Percentiles rank a stretch among this genome's conserved stretches.
These are phyloP conservation scores for Hsuehochloa calcarea DNA, from an alignment of 176 grass and related monocot genomes.

Conservation along the genomic window DNA sequence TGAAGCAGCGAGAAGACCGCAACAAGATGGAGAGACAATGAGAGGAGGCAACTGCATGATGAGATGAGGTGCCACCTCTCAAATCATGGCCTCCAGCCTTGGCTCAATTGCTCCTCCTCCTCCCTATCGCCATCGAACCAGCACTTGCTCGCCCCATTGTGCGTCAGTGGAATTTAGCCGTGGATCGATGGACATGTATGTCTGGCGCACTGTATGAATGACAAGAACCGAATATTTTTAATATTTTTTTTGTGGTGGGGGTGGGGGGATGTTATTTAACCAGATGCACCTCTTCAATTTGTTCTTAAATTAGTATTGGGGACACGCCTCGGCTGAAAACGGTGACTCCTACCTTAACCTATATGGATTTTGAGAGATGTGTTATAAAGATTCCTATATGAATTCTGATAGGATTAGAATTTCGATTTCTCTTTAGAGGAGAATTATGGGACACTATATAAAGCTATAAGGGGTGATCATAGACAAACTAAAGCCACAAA, in stretches of 20 bases:
- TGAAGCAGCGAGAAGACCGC: neutral
- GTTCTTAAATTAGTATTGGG: neutral
- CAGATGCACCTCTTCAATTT: neutral
- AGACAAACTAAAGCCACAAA: too few species aligned
- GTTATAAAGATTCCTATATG: too few species aligned
- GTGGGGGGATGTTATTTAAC: too few species aligned
- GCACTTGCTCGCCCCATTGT: neutral
- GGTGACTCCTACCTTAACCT: too few species aligned
- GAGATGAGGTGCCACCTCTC: conserved; percentile 25
- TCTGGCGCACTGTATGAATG: neutral
- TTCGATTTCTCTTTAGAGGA: too few species aligned
- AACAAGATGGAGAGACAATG: neutral
- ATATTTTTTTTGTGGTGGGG: neutral
- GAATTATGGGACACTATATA: too few species aligned
- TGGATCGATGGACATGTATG: neutral
- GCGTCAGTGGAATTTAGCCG: conserved; percentile 20
- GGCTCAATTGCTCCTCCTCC: conserved; percentile 11
- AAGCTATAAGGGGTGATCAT: too few species aligned
- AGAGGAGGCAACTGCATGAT: neutral
- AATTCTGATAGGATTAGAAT: too few species aligned
- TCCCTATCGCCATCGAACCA: conserved; percentile 1
- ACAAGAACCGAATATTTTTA: neutral
- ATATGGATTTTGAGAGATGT: too few species aligned
- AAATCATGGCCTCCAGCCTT: conserved; percentile 46
- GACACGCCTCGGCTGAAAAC: neutral